Base-by-base conservation (phyloP, 192 early-diverging fungal genomes). In the Coemansia sp. region DNA sequence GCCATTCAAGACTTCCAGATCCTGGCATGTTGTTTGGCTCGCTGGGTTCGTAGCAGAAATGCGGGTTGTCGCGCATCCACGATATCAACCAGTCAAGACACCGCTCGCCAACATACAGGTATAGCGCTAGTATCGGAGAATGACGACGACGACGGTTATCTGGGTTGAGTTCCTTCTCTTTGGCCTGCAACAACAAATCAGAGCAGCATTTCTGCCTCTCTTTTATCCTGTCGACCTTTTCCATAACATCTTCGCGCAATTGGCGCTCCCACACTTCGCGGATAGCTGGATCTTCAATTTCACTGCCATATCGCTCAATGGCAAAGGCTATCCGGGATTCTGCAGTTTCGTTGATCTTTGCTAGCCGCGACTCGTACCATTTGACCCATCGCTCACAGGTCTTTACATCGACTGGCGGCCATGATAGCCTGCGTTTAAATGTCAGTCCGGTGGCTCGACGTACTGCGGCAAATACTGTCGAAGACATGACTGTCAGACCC, bases 391-490 rank as follows among this genome's bases (percentile, higher is more conserved):
- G 41, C 22, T 69, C 57, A 3, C 65, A 53, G 1, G 65, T 66
- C 27, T 62, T 13, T 36, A 60, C 41, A 47, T 73, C 43, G 13
- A 81, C 50, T 2, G 73, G 40, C 6, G 73, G 70, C 66, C 73
- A 75, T 2, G n/a, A 2, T n/a, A 62, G 38, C 31, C 39, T 58
- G 13, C 66, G 72, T 7, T 66, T 55, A 27, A 81, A 61, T 8
- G 79, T 81, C 15, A 81, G 70, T 0, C 79, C 79, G 3, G 79
- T 81, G 12, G 70, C 65, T 7, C 79, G 71, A 18, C 79, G 79
- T 5, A 76, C 66, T 5, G 71, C 79, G 1, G 79, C 79, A 31
- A 81, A 60, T 5, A 81, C 62, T 0, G 68, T 60, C 11, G 79
- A 81, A 10, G 71, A 70, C 8, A 70, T 20, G 3, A 43, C 44